Conservation (phyloP, 768 basidiomycete genomes). For the Daedaleopsis sinensis region DNA sequence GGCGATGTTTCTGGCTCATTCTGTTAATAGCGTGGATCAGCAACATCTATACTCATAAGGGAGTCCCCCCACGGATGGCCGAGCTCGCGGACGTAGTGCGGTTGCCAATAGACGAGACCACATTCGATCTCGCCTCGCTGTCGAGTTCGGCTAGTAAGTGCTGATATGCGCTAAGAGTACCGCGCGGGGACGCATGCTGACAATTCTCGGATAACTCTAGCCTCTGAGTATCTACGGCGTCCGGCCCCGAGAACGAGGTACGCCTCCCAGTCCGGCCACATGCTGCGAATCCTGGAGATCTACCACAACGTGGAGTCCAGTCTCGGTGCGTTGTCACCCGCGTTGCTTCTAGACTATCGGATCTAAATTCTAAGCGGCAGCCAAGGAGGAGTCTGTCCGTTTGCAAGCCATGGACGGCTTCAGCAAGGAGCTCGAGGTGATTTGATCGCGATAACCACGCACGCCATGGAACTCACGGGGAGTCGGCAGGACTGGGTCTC, state of each 20-base stretch:
- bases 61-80: slow-evolving; percentile 33
- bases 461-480: neutral
- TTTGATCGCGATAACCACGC: neutral
- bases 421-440: slow-evolving; percentile 16
- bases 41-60: slow-evolving; percentile 42
- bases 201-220: neutral
- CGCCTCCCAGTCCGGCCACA: slow-evolving; percentile 76
- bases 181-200: neutral
- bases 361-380: neutral
- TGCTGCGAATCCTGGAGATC: slow-evolving; percentile 69
- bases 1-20: slow-evolving; percentile 82
- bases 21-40: slow-evolving; percentile 58
- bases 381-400: slow-evolving; percentile 21
- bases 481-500: slow-evolving; percentile 62
- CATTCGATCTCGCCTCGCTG: slow-evolving; percentile 60
- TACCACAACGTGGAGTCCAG: slow-evolving; percentile 62
- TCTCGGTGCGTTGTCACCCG: slow-evolving; percentile 43
- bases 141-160: slow-evolving; percentile 24
- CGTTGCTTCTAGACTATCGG: neutral
- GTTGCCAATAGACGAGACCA: slow-evolving; percentile 80
- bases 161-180: neutral
- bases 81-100: slow-evolving; percentile 51
- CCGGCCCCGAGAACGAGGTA: slow-evolving; percentile 61
- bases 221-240: slow-evolving; percentile 68
- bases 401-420: slow-evolving; percentile 17